These are phyloP conservation scores for Yamadazyma paraphyllophila DNA, from an alignment of 805 yeast species.

Conservation along the genomic window DNA sequence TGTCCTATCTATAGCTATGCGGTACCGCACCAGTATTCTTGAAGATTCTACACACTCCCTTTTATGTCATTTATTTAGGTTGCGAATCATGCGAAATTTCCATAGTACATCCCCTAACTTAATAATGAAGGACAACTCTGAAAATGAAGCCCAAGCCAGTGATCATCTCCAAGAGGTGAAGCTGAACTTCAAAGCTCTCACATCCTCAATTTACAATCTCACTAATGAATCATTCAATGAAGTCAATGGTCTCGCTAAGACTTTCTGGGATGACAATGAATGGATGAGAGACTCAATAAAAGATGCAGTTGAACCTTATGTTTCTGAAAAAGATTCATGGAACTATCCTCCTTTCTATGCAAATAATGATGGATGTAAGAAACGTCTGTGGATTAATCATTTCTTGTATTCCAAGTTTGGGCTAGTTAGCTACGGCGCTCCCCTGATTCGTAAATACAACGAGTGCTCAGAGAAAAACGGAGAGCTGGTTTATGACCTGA, in stretches of 20 bases:
- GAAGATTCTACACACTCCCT: not conserved
- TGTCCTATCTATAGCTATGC: not conserved
- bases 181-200: constrained; percentile 22
- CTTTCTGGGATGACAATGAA: not conserved
- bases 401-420: constrained; percentile 26
- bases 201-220: constrained; percentile 24
- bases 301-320: not conserved
- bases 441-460: constrained; percentile 56
- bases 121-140: constrained; percentile 15
- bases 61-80: not conserved
- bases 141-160: constrained; percentile 21
- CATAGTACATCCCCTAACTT: not conserved
- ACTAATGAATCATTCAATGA: constrained; percentile 23
- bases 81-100: not conserved
- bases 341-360: constrained; percentile 17
- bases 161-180: constrained; percentile 25
- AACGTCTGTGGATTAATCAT: not conserved
- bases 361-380: not conserved
- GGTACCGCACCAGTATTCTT: not conserved
- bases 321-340: constrained; percentile 10
- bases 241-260: constrained; percentile 21
- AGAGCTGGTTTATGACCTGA: constrained; percentile 73
- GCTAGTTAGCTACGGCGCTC: constrained; percentile 53
- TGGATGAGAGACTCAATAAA: not conserved
- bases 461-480: constrained; percentile 68